Base-by-base conservation (phyloP, 768 basidiomycete species). In the Boletales sp. region DNA sequence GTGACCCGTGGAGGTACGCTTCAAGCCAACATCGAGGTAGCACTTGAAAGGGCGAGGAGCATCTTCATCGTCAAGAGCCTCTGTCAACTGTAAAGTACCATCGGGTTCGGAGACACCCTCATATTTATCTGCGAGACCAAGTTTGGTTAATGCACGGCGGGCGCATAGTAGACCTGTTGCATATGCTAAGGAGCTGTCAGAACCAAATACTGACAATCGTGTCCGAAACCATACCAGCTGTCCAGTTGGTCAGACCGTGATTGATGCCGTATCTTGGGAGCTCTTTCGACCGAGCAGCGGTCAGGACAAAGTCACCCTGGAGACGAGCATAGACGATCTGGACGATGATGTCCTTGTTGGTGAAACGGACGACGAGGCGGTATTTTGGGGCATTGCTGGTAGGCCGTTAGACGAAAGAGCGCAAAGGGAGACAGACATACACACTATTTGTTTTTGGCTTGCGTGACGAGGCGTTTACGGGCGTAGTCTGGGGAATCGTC, bases 401-500 rank as follows among this genome's bases (percentile, higher is more conserved):
- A 33, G 21, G 5, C 2, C 1, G 47, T 56, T 41, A 70, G 58
- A 38, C 5, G 19, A 41, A 49, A 25, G 2, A 38, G 9, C 17
- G 30, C 10, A 17, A 39, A 17, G 19, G 25, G 37, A 18, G 46
- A 32, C 18, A 36, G 15, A 50, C 10, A 12, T 34, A 72, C 83
- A 32, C 68, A 88, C 87, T 96, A 98, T 80, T 98, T 98, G 85
- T 97, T 98, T 82, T 99, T 99, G 52, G 96, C 94, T 81, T 99
- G 96, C 52, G 90, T 84, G 58, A 98, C 84, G 48, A 99, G 83
- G 59, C 94, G 86, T 78, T 97, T 96, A 61, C 96, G 90, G 57
- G 96, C 96, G 64, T 98, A 97, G 82, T 98, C 90, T 93, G 28
- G 19, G 31, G 46, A 34, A 47, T n/a, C 10, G 46, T 62, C 18